Base-by-base conservation (phyloP, 202 grass and related monocot species). In the Carex arenaria region DNA sequence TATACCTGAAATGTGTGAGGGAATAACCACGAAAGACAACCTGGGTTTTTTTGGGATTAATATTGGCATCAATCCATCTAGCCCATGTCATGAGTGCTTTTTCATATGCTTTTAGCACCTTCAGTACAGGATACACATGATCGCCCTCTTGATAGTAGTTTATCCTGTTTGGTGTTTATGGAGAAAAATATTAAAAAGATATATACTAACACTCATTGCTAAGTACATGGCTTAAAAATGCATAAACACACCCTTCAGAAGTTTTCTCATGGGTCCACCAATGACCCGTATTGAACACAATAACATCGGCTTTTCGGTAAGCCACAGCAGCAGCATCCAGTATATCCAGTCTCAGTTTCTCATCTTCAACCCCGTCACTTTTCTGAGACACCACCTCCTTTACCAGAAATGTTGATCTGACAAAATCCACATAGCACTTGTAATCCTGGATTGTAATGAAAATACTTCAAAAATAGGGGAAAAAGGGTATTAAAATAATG, bases 231-330 rank as follows among this genome's bases (percentile, higher is more conserved):
- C 30, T 81, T 62, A n/a, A 69, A 55, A 77, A 15, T 67, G 5
- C 32, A 85, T 11, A 11, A 55, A 6, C 67, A n/a, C 71, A 98
- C 96, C 96, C 96, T 87, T 81, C 84, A 38, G 96, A 93, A 49
- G 88, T 93, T 82, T 98, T 95, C 23, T 84, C 65, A 74, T 95
- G 95, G 71, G 94, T 97, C 92, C 94, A 97, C 94, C 94, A 97
- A 78, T 97, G 94, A 5, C 89, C 94, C 5, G 92, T 97, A 84
- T 94, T 97, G 90, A 97, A 91, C 31, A 97, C 88, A 81, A 94
- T 83, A 42, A 97, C 81, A 87, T 91, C 76, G 0, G 93, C 96
- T 22, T 84, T 90, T 52, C 11, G 88, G 81, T 95, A 98, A 1
- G 88, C 85, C 7, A 80, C 83, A 78, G 93, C 90, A 42, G 91